phyloP scores from a whole-genome alignment of 805 yeast genomes.

The Zygotorulaspora chibaensis region DNA sequence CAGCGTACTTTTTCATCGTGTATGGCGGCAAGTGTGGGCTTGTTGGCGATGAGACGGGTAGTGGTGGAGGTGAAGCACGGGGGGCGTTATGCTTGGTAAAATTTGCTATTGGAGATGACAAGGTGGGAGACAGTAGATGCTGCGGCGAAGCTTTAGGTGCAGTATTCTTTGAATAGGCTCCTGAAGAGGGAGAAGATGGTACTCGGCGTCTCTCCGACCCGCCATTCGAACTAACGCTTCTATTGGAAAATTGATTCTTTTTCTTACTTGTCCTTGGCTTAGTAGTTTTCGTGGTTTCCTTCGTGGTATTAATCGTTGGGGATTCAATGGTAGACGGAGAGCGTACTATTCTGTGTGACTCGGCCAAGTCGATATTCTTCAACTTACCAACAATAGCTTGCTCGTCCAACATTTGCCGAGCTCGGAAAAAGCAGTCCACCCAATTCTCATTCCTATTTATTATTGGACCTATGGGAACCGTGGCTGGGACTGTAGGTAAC shows the following conservation, averaged over 20 bases:
- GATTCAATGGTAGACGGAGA: conserved; percentile 3
- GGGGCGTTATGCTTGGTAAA: not conserved
- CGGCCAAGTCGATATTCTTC: conserved; percentile 9
- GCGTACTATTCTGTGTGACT: conserved; percentile 7
- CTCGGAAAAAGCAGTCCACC: conserved; percentile 66
- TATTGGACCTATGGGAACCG: conserved; percentile 36
- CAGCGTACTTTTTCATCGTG: conserved; percentile 18
- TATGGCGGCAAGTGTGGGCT: conserved; percentile 1
- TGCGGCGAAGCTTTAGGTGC: not conserved
- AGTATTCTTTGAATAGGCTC: not conserved
- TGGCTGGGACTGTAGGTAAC: conserved; percentile 32
- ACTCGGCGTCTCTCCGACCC: not conserved
- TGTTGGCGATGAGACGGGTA: conserved; percentile 5
- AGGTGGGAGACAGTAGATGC: conserved; percentile 1
- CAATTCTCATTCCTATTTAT: conserved; percentile 52
- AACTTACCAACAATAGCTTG: conserved; percentile 12
- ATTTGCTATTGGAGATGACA: conserved; percentile 8
- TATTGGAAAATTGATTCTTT: not conserved
- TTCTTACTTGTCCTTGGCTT: not conserved
- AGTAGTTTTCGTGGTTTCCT: not conserved
- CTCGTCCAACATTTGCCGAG: conserved; percentile 52
- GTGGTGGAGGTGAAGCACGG: conserved; percentile 2
- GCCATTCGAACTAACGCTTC: not conserved
- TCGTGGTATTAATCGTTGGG: not conserved
- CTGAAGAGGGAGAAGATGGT: not conserved